These are phyloP conservation scores for Ambrosia artemisiifolia DNA, from an alignment of 129 eudicot species.

Conservation along the genomic window DNA sequence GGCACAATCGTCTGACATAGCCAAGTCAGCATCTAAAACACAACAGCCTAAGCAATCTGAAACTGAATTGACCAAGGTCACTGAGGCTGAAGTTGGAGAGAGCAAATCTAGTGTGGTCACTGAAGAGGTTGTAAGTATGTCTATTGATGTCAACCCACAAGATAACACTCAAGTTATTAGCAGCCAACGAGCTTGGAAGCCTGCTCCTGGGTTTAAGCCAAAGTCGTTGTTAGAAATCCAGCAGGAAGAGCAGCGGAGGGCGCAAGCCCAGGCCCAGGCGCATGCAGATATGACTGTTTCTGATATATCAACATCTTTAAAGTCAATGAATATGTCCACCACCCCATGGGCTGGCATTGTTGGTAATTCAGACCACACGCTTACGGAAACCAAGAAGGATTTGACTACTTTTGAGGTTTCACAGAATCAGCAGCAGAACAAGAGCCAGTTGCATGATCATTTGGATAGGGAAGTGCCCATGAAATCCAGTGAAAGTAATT, in stretches of 20 bases:
- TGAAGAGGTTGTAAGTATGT: constrained; percentile 7
- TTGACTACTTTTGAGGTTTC: constrained; percentile 32
- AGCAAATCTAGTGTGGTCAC: constrained; percentile 27
- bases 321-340: constrained; percentile 44
- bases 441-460: constrained; percentile 64
- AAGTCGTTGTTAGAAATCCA: constrained; percentile 85
- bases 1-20: constrained; percentile 49
- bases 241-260: constrained; percentile 85
- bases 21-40: constrained; percentile 42
- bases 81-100: constrained; percentile 34
- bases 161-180: constrained; percentile 35
- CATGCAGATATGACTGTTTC: constrained; percentile 40
- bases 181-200: constrained; percentile 82
- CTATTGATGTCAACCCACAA: constrained; percentile 26
- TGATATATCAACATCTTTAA: constrained; percentile 54
- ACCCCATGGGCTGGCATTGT: constrained; percentile 75
- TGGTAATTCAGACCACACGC: constrained; percentile 45
- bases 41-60: constrained; percentile 54
- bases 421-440: constrained; percentile 38
- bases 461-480: constrained; percentile 42
- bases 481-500: constrained; percentile 45
- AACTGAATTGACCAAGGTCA: constrained; percentile 31
- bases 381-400: constrained; percentile 37
- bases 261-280: constrained; percentile 22
- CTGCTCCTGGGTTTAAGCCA: constrained; percentile 85